These are phyloP conservation scores for Fusarium redolens DNA, from an alignment of 2,329 filamentous ascomycete genomes.

Conservation along the genomic window DNA sequence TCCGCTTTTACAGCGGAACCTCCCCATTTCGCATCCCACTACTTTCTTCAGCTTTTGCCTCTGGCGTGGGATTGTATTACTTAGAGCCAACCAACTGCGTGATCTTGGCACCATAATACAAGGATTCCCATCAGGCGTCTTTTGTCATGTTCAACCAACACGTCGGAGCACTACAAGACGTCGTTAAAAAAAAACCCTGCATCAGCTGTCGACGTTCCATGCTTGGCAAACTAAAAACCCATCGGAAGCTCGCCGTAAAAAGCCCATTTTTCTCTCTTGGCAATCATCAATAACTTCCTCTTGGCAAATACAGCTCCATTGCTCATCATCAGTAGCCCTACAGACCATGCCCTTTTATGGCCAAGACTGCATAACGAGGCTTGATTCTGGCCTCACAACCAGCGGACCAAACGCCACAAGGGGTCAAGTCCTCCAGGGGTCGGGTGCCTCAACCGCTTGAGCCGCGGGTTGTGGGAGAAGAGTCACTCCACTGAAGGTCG, in stretches of 20 bases:
- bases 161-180: conserved; percentile 1
- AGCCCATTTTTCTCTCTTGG: conserved; percentile 7
- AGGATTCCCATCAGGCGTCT: conserved; percentile 15
- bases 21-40: background rate
- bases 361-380: conserved; percentile 28
- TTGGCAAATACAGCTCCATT: conserved; percentile 8
- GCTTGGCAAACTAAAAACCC: conserved; percentile 18
- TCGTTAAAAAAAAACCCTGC: conserved; percentile 12
- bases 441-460: conserved; percentile 12
- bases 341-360: conserved; percentile 22
- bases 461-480: conserved; percentile 18
- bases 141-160: conserved; percentile 2
- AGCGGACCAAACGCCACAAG: conserved; percentile 12
- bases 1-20: conserved; percentile 22
- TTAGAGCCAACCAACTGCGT: background rate
- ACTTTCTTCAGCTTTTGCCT: background rate
- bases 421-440: conserved; percentile 21
- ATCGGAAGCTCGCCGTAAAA: background rate
- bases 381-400: conserved; percentile 18
- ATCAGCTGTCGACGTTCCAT: conserved; percentile 12
- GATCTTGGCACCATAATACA: background rate
- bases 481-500: conserved; percentile 13
- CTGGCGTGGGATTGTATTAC: background rate
- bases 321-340: conserved; percentile 14
- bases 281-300: conserved; percentile 5